Percentiles rank a stretch among this genome's conserved stretches.
phyloP scores from a whole-genome alignment of 805 yeast species.

The Barnettozyma californica region DNA sequence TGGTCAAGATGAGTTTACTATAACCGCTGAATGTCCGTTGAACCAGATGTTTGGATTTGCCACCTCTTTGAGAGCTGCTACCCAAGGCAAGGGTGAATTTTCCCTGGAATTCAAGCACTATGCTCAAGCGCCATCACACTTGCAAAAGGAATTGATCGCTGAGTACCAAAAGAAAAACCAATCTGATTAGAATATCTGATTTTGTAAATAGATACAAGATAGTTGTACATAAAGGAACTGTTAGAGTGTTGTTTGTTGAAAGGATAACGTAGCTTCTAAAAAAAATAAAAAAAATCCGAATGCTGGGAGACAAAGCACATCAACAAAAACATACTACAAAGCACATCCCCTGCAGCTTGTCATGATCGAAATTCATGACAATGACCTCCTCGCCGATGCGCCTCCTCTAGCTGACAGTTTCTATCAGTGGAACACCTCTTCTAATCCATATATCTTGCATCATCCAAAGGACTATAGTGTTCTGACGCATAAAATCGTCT shows the following conservation, averaged over 20 bases:
- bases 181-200: conserved; percentile 5
- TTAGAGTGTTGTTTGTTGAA: not conserved
- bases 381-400: not conserved
- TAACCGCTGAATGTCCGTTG: conserved; percentile 93
- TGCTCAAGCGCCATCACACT: conserved; percentile 83
- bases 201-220: conserved; percentile 18
- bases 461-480: conserved; percentile 13
- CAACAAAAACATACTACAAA: too few relatives aligned
- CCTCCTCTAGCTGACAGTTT: not conserved
- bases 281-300: not conserved
- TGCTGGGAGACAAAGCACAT: too few relatives aligned
- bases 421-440: conserved; percentile 9
- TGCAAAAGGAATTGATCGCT: conserved; percentile 85
- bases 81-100: conserved; percentile 99
- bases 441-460: not conserved
- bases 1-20: conserved; percentile 89
- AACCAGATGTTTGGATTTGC: conserved; percentile 96
- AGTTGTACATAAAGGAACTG: not conserved
- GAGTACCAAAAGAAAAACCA: conserved; percentile 58
- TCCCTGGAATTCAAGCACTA: conserved; percentile 91
- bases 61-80: conserved; percentile 87
- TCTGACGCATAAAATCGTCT: conserved; percentile 34
- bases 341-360: not conserved
- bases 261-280: not conserved
- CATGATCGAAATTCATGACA: conserved; percentile 6